Evolutionary conservation across 176 grass and related monocot genomes (phyloP).

Genomic region (Oryza officinalis): DNA sequence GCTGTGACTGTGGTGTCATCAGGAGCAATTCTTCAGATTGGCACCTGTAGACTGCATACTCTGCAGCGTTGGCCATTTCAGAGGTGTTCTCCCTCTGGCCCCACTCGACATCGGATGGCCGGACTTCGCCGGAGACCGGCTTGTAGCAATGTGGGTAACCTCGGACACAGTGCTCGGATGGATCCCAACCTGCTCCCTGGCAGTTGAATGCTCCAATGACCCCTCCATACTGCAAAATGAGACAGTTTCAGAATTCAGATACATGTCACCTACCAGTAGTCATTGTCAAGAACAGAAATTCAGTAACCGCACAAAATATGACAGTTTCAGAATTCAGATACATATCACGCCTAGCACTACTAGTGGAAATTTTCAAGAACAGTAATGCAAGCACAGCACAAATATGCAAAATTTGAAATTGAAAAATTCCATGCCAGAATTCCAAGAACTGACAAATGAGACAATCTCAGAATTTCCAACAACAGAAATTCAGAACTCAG

Average conservation of each 20-base stretch:
- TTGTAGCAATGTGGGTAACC: constrained; percentile 50
- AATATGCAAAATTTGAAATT: not conserved
- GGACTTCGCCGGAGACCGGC: constrained; percentile 31
- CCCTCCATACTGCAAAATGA: constrained; percentile 49
- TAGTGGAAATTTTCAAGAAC: not conserved
- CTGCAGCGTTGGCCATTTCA: constrained; percentile 6
- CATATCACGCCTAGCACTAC: not conserved
- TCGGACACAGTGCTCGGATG: constrained; percentile 41
- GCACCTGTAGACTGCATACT: constrained; percentile 50
- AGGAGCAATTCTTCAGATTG: constrained; percentile 38
- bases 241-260: not conserved
- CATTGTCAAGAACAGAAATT: not conserved
- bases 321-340: too few species aligned
- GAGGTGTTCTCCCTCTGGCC: constrained; percentile 38
- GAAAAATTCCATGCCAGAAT: not conserved
- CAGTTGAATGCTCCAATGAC: constrained; percentile 76
- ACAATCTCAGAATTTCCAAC: too few species aligned
- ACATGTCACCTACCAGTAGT: not conserved
- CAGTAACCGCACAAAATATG: not conserved
- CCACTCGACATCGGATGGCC: constrained; percentile 65
- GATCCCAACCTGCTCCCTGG: constrained; percentile 85
- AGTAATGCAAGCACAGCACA: not conserved
- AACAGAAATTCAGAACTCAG: too few species aligned
- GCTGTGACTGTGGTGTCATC: constrained; percentile 30
- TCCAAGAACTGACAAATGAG: too few species aligned